These are phyloP conservation scores for Daldinia sp. DNA, from an alignment of 2,329 filamentous ascomycete genomes.

Conservation along the genomic window DNA sequence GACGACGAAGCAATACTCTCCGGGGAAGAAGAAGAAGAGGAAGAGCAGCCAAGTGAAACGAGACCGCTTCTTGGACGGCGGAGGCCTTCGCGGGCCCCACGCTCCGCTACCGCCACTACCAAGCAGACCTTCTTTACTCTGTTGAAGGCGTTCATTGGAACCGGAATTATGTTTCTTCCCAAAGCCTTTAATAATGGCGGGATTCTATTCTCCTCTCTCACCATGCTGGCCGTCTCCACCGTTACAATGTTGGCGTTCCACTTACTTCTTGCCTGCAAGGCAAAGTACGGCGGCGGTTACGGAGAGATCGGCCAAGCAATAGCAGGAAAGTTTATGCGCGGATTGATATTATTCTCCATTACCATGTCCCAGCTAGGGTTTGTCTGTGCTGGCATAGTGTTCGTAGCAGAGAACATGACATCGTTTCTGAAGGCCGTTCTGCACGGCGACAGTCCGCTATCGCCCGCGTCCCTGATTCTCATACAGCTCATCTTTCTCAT, in stretches of 20 bases:
- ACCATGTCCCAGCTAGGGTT: conserved; percentile 80
- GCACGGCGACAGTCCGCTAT: conserved; percentile 57
- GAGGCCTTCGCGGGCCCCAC: conserved; percentile 57
- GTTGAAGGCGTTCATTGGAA: conserved; percentile 80
- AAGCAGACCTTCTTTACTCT: conserved; percentile 80
- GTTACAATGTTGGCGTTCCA: conserved; percentile 77
- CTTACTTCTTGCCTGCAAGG: conserved; percentile 72
- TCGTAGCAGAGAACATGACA: conserved; percentile 76
- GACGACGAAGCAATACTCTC: conserved; percentile 68
- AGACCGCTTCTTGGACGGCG: conserved; percentile 68
- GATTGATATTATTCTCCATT: conserved; percentile 73
- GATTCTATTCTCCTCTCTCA: conserved; percentile 76
- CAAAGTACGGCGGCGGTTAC: conserved; percentile 72
- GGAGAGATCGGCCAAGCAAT: conserved; percentile 76
- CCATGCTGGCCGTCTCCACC: conserved; percentile 69
- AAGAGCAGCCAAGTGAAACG: conserved; percentile 56
- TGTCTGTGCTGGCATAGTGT: conserved; percentile 79
- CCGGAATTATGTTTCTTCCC: conserved; percentile 82
- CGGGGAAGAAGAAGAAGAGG: conserved; percentile 56
- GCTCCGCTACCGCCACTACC: conserved; percentile 70
- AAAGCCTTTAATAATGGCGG: conserved; percentile 80
- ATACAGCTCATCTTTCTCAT: conserved; percentile 71
- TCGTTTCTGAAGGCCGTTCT: conserved; percentile 72
- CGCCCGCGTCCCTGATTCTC: conserved; percentile 68
- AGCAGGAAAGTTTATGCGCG: conserved; percentile 68